Percentiles rank a stretch among this genome's conserved stretches.
phyloP scores from a whole-genome alignment of 1,284 basidiomycete genomes.

The Xanthoconium separans region DNA sequence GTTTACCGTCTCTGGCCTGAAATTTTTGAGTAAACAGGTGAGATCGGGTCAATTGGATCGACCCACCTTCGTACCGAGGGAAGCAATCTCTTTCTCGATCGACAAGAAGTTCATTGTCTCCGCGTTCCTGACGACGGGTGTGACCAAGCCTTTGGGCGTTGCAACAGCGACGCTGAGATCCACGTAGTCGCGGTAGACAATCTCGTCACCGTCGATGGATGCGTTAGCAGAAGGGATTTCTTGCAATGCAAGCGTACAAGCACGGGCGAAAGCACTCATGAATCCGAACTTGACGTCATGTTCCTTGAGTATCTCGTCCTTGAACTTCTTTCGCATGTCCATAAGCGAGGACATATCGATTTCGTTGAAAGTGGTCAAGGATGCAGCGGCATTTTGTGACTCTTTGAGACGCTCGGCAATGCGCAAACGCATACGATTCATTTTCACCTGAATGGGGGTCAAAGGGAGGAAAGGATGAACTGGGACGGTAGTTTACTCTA shows the following conservation, averaged over 20 bases:
- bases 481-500: constrained; percentile 50
- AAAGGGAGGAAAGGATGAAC: background rate
- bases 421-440: constrained; percentile 96
- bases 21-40: constrained; percentile 5
- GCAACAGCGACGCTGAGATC: constrained; percentile 95
- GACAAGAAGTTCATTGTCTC: constrained; percentile 87
- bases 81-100: constrained; percentile 91
- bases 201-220: constrained; percentile 92
- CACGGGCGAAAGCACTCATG: constrained; percentile 97
- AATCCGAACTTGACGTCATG: constrained; percentile 97
- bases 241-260: constrained; percentile 81
- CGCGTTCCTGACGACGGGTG: constrained; percentile 92
- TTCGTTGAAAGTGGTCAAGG: constrained; percentile 98
- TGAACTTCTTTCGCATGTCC: constrained; percentile 94
- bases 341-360: constrained; percentile 98
- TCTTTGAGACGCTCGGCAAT: constrained; percentile 98
- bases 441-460: constrained; percentile 70
- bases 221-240: constrained; percentile 97
- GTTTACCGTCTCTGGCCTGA: constrained; percentile 90
- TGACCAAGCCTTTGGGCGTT: constrained; percentile 96
- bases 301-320: constrained; percentile 89
- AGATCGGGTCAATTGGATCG: constrained; percentile 5
- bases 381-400: constrained; percentile 96
- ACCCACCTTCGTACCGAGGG: constrained; percentile 85
- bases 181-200: constrained; percentile 94